Evolutionary conservation across 805 yeast species (phyloP).

Genomic region (Limtongia smithiae): DNA sequence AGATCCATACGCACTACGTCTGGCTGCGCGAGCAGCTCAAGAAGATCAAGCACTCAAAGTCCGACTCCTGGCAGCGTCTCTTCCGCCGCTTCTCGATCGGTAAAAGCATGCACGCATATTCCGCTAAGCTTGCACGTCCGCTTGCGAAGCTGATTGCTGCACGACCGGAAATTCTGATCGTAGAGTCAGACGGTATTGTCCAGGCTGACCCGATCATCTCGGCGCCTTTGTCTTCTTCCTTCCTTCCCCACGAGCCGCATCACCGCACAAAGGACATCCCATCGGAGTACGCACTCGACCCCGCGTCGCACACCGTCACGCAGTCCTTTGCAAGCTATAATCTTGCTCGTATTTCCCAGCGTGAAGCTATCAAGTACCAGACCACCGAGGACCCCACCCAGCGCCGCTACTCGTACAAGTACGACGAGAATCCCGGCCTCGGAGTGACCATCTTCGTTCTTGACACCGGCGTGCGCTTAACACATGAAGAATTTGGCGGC

Average conservation of each 20-base stretch:
- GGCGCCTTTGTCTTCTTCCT: too few relatives aligned
- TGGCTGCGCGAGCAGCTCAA: conserved; percentile 36
- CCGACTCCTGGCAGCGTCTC: neutral
- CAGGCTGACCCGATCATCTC: too few relatives aligned
- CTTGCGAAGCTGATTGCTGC: neutral
- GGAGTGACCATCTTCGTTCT: conserved; percentile 59
- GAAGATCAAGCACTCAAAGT: neutral
- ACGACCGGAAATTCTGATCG: neutral
- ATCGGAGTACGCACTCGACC: too few relatives aligned
- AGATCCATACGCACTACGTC: neutral
- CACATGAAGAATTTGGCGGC: conserved; percentile 53
- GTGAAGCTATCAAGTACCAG: neutral
- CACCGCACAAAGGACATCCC: too few relatives aligned
- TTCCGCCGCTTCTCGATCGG: neutral
- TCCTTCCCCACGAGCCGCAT: too few relatives aligned
- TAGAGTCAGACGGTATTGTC: neutral
- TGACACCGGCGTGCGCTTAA: conserved; percentile 80
- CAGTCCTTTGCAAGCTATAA: neutral
- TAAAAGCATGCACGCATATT: neutral
- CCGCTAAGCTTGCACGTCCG: neutral
- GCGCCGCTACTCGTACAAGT: neutral
- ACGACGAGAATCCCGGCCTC: conserved; percentile 20
- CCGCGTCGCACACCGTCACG: neutral
- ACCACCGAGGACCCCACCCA: too few relatives aligned
- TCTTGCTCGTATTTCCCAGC: conserved; percentile 1